phyloP scores from a whole-genome alignment of 2,329 filamentous ascomycete species.

The Pyricularia sp. region DNA sequence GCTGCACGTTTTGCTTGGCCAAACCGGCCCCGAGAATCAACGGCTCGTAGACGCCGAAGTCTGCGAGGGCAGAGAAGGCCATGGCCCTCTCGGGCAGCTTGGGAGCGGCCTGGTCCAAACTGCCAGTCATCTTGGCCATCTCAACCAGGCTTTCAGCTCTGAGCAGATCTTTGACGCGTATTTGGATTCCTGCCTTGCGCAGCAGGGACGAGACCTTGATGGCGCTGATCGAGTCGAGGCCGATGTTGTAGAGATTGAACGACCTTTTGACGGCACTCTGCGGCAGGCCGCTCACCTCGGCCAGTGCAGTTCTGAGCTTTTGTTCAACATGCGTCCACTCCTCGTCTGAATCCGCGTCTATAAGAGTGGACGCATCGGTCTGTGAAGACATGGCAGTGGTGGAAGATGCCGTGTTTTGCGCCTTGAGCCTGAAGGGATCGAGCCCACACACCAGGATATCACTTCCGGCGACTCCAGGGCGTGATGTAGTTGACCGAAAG shows the following conservation, averaged over 20 bases:
- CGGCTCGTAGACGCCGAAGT: not conserved
- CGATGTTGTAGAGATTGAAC: constrained; percentile 71
- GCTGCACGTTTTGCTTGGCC: constrained; percentile 35
- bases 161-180: constrained; percentile 65
- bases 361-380: constrained; percentile 4
- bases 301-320: constrained; percentile 36
- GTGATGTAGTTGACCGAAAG: constrained; percentile 33
- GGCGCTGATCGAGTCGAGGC: constrained; percentile 84
- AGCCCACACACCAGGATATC: constrained; percentile 57
- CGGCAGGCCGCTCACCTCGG: constrained; percentile 51
- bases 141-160: constrained; percentile 53
- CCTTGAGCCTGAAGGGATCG: constrained; percentile 26
- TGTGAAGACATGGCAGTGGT: not conserved
- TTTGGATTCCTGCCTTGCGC: constrained; percentile 47
- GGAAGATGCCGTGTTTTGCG: not conserved
- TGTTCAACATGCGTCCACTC: constrained; percentile 25
- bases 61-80: too few relatives aligned
- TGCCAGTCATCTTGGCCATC: constrained; percentile 39
- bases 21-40: constrained; percentile 34
- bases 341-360: constrained; percentile 2
- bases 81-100: not conserved
- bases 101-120: not conserved
- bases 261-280: constrained; percentile 43
- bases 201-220: constrained; percentile 73
- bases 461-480: not conserved